Evolutionary conservation across 495 filamentous ascomycete genomes (phyloP), one percentile per base, ranked within the genome.

Genomic region (Talaromyces proteolyticus): DNA sequence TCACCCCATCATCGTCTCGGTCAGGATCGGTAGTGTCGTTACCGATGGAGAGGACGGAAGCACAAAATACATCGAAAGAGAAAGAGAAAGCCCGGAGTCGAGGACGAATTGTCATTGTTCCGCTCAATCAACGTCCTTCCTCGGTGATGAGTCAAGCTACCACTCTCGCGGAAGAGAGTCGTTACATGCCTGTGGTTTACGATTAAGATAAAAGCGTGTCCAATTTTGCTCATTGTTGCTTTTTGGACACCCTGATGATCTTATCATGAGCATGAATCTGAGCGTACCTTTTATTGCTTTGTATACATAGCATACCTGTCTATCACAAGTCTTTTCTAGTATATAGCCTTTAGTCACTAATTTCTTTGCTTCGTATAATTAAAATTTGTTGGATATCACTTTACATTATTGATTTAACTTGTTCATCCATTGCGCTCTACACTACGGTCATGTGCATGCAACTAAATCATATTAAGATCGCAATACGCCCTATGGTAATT

Each of bases 81-180:
- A 51, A 49, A 4, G 54, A 57, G 4, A 58, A 58, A 23, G 62
- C 60, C 14, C 54, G 58, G 12, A 26, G 49, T 0, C 60, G 64
- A 40, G 64, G 62, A 10, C 50, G 67, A 23, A 58, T 70, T 54
- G 67, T 70, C 19, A 61, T 70, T 42, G 63, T 70, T 52, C 65
- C 65, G 2, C 10, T 64, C 26, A 49, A 59, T 7, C 26, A 21
- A 6, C 17, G 34, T 1, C 18, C 36, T 6, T 10, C 21, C 4
- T 47, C 45, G 12, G 6, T 41, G 20, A 14, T 49, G 12, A 49
- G 47, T 41, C 34, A 39, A 21, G 36, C 47, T 14, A 40, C 47
- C 16, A 49, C 47, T 6, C 38, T 49, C 16, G 47, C 47, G 19
- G 34, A 16, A 37, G 47, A 49, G 22, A 49, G 36, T 17, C 29